Percentiles rank a stretch among this genome's conserved stretches.
phyloP scores from a whole-genome alignment of 2,329 filamentous ascomycete genomes.

The Trichoderma citrinoviride region DNA sequence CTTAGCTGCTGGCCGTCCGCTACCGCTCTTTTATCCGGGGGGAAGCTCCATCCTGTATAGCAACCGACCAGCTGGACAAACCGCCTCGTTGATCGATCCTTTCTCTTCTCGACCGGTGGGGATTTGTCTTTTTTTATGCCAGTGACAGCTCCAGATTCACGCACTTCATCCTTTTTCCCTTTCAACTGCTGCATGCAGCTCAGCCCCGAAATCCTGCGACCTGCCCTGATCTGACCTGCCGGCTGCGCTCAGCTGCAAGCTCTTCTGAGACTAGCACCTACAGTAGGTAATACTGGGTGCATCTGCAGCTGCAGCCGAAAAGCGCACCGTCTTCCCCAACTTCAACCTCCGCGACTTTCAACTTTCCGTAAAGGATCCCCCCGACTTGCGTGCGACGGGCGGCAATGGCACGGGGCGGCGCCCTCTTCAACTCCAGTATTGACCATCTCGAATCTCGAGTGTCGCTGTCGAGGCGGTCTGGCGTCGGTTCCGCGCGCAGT shows the following conservation, averaged over 20 bases:
- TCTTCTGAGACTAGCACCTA: conserved; percentile 2
- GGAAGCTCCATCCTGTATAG: conserved; percentile 17
- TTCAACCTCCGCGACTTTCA: not conserved
- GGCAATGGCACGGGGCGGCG: conserved; percentile 24
- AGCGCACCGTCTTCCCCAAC: not conserved
- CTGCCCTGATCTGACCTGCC: too few species aligned
- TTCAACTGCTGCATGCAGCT: not conserved
- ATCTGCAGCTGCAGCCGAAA: not conserved
- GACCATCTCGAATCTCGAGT: conserved; percentile 10
- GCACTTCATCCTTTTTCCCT: not conserved
- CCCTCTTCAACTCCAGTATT: conserved; percentile 8
- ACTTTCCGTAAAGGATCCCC: not conserved
- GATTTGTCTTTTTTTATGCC: not conserved
- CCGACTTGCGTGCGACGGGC: conserved; percentile 9
- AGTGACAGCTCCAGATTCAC: conserved; percentile 15
- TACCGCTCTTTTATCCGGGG: conserved; percentile 12
- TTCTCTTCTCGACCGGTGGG: not conserved
- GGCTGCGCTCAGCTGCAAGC: conserved; percentile 3
- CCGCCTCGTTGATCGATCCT: conserved; percentile 14
- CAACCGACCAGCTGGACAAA: not conserved
- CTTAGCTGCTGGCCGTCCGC: not conserved
- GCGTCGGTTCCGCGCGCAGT: not conserved
- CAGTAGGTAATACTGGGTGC: not conserved
- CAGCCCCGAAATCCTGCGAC: not conserved
- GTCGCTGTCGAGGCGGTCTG: conserved; percentile 11